Evolutionary conservation across 257 asterid species (phyloP), one percentile per base, ranked within the genome.

Genomic region (Fraxinus quadrangulata): DNA sequence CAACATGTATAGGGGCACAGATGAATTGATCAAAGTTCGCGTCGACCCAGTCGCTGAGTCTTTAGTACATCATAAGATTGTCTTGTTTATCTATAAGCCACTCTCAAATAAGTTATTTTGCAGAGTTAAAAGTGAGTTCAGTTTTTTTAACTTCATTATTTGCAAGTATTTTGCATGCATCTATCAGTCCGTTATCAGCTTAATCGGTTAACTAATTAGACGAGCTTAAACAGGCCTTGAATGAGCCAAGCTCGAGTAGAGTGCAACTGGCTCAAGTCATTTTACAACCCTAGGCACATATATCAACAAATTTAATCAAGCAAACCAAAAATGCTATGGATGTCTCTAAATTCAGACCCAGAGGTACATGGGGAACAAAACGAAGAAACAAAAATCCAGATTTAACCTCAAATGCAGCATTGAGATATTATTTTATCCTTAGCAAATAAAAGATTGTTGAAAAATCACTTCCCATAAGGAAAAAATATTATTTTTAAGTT

Each of bases 41-140:
- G 17, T 63, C 7, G 10, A 11, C 36, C 16, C 36, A 26, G 6
- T 63, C 17, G 34, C 36, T 10, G 8, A 63, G n/a, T 63, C 36
- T 23, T 63, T 63, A 26, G 33, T 80, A 68, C 49, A 74, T 36
- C 47, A 74, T 56, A 31, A 77, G 34, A 51, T 75, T 33, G 40
- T 51, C 31, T 26, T 65, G 71, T 39, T 5, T 81, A 31, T 71
- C 23, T 47, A 23, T 65, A 40, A 73, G 39, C 56, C 54, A 67
- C 65, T 42, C 33, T 24, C 19, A 26, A 63, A 12, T 31, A 24
- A 11, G 36, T 26, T 63, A 63, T 63, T 63, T 63, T 24, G 8
- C 66, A 17, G 4, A 56, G 66, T 8, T 4, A 56, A 56, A 63
- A 63, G 9, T 7, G 7, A 63, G 69, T 10, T 63, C 19, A 63